These are phyloP conservation scores for Lolium multiflorum DNA, from an alignment of 176 grass and related monocot species.

Conservation along the genomic window DNA sequence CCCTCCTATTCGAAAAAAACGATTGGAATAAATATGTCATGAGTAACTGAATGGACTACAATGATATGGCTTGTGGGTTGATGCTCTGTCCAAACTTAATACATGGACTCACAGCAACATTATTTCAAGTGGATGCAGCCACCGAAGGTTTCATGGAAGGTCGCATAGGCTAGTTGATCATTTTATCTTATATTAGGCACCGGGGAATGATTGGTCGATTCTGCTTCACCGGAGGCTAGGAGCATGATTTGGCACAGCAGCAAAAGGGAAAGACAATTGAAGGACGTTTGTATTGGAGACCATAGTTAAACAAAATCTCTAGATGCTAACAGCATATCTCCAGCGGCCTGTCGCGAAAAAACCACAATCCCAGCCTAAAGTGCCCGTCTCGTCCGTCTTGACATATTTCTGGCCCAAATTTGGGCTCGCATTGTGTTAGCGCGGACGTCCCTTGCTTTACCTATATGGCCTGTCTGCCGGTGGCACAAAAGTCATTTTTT, in stretches of 20 bases:
- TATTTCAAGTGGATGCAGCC: not conserved
- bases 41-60: not conserved
- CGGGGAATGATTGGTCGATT: slow-evolving; percentile 22
- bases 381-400: too few species aligned
- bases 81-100: not conserved
- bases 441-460: too few species aligned
- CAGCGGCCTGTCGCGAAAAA: too few species aligned
- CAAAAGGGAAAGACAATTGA: not conserved
- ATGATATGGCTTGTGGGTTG: not conserved
- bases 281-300: not conserved
- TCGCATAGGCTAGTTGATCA: slow-evolving; percentile 2
- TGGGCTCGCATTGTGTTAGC: too few species aligned
- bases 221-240: not conserved
- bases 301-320: not conserved
- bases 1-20: too few species aligned
- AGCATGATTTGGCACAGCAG: not conserved
- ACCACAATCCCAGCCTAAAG: too few species aligned
- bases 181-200: not conserved
- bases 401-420: too few species aligned
- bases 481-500: too few species aligned
- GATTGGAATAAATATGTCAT: not conserved
- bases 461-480: too few species aligned
- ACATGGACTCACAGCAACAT: not conserved
- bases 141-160: slow-evolving; percentile 31
- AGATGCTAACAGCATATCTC: too few species aligned